Base-by-base conservation (phyloP, 768 basidiomycete genomes). In the Pleurotus citrinopileatus region DNA sequence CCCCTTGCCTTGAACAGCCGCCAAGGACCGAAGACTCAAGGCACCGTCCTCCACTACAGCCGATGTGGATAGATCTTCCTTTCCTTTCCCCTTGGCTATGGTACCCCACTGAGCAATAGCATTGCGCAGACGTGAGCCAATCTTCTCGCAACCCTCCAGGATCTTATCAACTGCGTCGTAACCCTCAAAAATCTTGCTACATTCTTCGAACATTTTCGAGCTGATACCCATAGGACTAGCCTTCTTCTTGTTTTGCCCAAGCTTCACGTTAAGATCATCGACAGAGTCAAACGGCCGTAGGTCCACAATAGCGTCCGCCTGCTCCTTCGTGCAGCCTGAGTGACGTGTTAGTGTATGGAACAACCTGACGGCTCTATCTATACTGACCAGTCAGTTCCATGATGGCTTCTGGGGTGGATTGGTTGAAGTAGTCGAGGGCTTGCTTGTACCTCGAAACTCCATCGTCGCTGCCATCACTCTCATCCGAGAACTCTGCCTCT, bases 131-230 rank as follows among this genome's bases (percentile, higher is more conserved):
- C 82, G 76, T 2, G 80, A 74, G 17, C 95, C 96, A 61, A 94
- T 93, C 52, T 76, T 72, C 69, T 98, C 94, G 67, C 96, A 98
- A 52, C 89, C 83, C 67, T 85, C 84, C 12, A 99, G 81, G 58
- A 98, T 86, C 57, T 76, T 82, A 67, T 99, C 97, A 53, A 98
- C 94, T 32, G 86, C 82, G 9, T 84, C 83, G 63, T 96, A 98
- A 6, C 89, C 91, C 53, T 80, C 73, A 64, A 98, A 87, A 61
- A 97, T 89, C 36, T 83, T 78, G 52, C 83, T 82, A 66, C 91
- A 94, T 59, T 95, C 93, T 63, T 96, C 93, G 65, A 98, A 92
- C 67, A 98, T 78, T 54, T 89, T 84, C 56, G 90, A 79, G 57
- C 93, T 94, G 62, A 99, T 85, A 19, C 96, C 95, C 3, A 74